Percentiles rank a stretch among this genome's conserved stretches.
phyloP scores from a whole-genome alignment of 1,139 yeast species.

The Debaryomycetaceae sp. region DNA sequence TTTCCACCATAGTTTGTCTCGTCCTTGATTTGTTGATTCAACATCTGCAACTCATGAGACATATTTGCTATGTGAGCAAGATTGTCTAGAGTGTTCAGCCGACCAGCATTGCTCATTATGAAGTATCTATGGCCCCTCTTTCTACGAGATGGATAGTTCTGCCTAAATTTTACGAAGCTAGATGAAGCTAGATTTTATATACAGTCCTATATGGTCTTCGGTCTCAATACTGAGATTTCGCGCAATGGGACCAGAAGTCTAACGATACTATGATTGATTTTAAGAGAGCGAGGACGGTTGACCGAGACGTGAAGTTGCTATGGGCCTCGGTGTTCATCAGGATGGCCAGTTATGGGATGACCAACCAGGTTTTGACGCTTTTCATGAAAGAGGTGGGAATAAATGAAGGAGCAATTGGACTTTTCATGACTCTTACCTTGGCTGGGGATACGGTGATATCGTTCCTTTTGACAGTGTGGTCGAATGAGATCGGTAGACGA shows the following conservation, averaged over 20 bases:
- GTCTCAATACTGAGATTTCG: neutral
- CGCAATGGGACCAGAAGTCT: no score
- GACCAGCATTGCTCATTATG: slow-evolving; percentile 11
- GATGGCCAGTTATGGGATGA: slow-evolving; percentile 74
- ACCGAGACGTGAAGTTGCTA: slow-evolving; percentile 58
- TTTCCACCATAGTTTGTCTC: slow-evolving; percentile 4
- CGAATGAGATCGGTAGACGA: slow-evolving; percentile 73
- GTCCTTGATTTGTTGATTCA: slow-evolving; percentile 23
- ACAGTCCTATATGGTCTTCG: neutral
- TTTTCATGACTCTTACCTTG: slow-evolving; percentile 79
- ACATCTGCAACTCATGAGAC: slow-evolving; percentile 38
- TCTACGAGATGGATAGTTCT: neutral
- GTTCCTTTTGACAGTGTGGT: slow-evolving; percentile 70
- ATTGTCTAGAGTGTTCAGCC: slow-evolving; percentile 31
- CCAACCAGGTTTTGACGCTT: slow-evolving; percentile 75
- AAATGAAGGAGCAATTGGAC: slow-evolving; percentile 60
- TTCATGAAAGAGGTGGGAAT: slow-evolving; percentile 58
- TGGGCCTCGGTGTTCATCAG: slow-evolving; percentile 72
- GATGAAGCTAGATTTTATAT: neutral
- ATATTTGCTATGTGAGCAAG: slow-evolving; percentile 46
- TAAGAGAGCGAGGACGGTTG: slow-evolving; percentile 1
- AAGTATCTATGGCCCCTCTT: neutral
- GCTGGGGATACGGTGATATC: slow-evolving; percentile 78
- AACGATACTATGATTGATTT: neutral
- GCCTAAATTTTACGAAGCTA: neutral